Conservation (phyloP, 768 basidiomycete species). For the Tulasnella sp. region DNA sequence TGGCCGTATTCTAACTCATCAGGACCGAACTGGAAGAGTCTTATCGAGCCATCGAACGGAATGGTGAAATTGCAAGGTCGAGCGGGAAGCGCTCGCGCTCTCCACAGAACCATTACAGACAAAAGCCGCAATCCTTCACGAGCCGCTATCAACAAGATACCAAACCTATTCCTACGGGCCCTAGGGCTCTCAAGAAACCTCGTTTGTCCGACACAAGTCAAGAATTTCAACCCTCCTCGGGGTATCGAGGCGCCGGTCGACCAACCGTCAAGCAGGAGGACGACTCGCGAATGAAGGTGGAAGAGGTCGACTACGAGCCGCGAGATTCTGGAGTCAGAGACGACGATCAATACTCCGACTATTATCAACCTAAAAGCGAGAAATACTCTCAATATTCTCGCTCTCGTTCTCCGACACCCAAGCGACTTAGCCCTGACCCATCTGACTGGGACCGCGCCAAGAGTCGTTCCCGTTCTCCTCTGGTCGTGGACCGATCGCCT, state of each 20-base stretch:
- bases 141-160: slow-evolving; percentile 16
- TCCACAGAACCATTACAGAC: slow-evolving; percentile 32
- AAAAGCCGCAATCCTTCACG: background rate
- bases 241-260: background rate
- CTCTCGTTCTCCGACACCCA: background rate
- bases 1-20: slow-evolving; percentile 9
- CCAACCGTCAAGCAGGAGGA: background rate
- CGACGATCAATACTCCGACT: background rate
- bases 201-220: slow-evolving; percentile 37
- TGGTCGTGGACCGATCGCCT: background rate
- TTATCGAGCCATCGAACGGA: slow-evolving; percentile 24
- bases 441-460: background rate
- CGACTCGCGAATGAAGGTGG: background rate
- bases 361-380: background rate
- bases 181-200: slow-evolving; percentile 69
- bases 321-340: background rate
- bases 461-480: background rate
- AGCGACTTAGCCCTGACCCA: background rate
- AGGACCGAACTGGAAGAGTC: slow-evolving; percentile 72
- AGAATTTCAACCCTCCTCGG: background rate
- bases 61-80: background rate
- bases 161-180: slow-evolving; percentile 64
- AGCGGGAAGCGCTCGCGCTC: slow-evolving; percentile 4
- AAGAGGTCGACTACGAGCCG: background rate
- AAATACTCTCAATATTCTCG: background rate